Base-by-base conservation (phyloP, 2,329 filamentous ascomycete species). In the Neonectria neomacrospora region DNA sequence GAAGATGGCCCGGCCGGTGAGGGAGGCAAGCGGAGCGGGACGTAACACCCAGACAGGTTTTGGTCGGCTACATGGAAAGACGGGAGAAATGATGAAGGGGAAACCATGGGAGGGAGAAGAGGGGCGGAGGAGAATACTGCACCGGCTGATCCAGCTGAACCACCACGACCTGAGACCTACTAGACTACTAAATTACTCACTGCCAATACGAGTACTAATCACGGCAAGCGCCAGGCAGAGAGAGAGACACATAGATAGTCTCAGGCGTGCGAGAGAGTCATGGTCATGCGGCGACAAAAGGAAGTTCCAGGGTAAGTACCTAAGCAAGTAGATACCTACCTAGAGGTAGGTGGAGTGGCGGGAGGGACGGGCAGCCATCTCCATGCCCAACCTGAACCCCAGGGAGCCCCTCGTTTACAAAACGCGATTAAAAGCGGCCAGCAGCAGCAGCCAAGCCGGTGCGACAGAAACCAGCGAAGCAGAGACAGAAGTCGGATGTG, bases 261-360 rank as follows among this genome's bases (percentile, higher is more conserved):
- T 41, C 9, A 23, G 41, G 23, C 26, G 20, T 26, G 20, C 20
- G 22, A 48, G 26, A 58, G 47, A 44, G 39, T 30, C 37, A 55
- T 55, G 53, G 42, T 56, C 54, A 55, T 55, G 56, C 56, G 56
- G 28, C 11, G 18, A 48, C 45, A 58, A 44, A 44, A 41, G 32
- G 47, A 58, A 48, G 42, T 20, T 18, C 30, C 10, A 32, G 30
- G 30, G 30, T 26, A 26, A 6, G 23, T 6, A 26, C n/a, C n/a
- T n/a, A n/a, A n/a, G n/a, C n/a, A n/a, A n/a, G n/a, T n/a, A n/a
- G n/a, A n/a, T n/a, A n/a, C n/a, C n/a, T n/a, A n/a, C n/a, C n/a
- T n/a, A n/a, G n/a, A n/a, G n/a, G n/a, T n/a, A n/a, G n/a, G n/a
- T n/a, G n/a, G n/a, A n/a, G n/a, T n/a, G 32, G 32, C 32, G 32